Base-by-base conservation (phyloP, 768 basidiomycete genomes). In the Leccinum subgranulosum region DNA sequence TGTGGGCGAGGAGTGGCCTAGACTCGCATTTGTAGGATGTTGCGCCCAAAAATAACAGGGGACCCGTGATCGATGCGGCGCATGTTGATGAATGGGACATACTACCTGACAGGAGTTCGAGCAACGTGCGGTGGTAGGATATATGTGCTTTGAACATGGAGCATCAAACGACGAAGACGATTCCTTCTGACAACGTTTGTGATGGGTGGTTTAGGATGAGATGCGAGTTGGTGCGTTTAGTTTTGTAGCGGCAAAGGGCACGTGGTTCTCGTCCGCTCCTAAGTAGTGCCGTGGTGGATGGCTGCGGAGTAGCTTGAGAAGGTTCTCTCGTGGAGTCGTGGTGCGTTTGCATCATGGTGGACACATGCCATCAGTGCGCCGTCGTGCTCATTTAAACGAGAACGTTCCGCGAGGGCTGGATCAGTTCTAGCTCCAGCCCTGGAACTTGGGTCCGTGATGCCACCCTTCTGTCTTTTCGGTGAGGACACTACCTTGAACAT, bases 51-150 rank as follows among this genome's bases (percentile, higher is more conserved):
- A 41, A 41, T 41, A 41, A 49, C 14, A 28, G 53, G 57, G 54
- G 47, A 53, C 51, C 29, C 51, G 48, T 49, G 45, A 60, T 63
- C 48, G 52, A 54, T 36, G 51, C 4, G 49, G 25, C 41, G 14
- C 47, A 48, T 51, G 34, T 56, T 52, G 52, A 54, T 50, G 31
- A 45, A 17, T 31, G 57, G n/a, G 39, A 73, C 79, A 55, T 66
- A 31, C 29, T 10, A 87, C 92, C 94, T 58, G 88, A 88, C 29
- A 98, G 78, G 9, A 94, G 4, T 92, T 91, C 17, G 93, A 96
- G 71, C 96, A 99, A 65, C 97, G 77, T 29, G 94, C 97, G 77
- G 94, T 94, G 11, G 97, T 94, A 23, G 93, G 92, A 62, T 95
- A 80, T 27, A 99, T 34, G 34, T 15, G 14, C 95, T 57, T 87